Percentiles rank a stretch among this genome's conserved stretches.
phyloP scores from a whole-genome alignment of 441 rosid genomes.

The Hura crepitans region DNA sequence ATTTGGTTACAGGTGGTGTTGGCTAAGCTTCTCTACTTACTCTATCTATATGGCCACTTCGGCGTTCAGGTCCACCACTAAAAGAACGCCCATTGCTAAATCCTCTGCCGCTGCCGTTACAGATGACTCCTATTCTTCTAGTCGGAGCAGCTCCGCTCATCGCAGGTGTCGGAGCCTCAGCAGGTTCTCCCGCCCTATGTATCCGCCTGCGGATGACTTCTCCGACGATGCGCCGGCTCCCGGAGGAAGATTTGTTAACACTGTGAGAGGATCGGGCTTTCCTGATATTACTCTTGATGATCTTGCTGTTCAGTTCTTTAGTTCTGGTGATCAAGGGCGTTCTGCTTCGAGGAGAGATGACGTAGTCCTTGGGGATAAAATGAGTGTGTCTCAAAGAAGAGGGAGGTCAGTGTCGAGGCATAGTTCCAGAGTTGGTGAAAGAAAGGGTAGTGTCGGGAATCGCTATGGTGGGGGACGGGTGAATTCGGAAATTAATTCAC shows the following conservation, averaged over 20 bases:
- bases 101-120: constrained; percentile 33
- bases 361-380: constrained; percentile 31
- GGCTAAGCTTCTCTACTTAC: neutral
- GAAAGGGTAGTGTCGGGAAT: constrained; percentile 30
- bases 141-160: constrained; percentile 38
- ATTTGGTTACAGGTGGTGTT: neutral
- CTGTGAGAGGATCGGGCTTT: constrained; percentile 68
- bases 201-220: constrained; percentile 24
- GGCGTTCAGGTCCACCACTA: constrained; percentile 61
- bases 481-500: constrained; percentile 41
- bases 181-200: constrained; percentile 61
- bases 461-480: constrained; percentile 39
- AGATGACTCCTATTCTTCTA: constrained; percentile 44
- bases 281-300: constrained; percentile 84
- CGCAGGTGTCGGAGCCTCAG: constrained; percentile 82
- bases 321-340: constrained; percentile 57
- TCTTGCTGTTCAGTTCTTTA: constrained; percentile 64
- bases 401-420: constrained; percentile 76
- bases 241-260: constrained; percentile 74
- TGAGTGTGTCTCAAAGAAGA: constrained; percentile 44
- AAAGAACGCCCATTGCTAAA: constrained; percentile 40
- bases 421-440: constrained; percentile 16
- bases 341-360: constrained; percentile 33
- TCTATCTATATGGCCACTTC: constrained; percentile 61
- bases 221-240: constrained; percentile 45